phyloP scores from a whole-genome alignment of 306 rosid genomes.

The Ormosia semicastrata region DNA sequence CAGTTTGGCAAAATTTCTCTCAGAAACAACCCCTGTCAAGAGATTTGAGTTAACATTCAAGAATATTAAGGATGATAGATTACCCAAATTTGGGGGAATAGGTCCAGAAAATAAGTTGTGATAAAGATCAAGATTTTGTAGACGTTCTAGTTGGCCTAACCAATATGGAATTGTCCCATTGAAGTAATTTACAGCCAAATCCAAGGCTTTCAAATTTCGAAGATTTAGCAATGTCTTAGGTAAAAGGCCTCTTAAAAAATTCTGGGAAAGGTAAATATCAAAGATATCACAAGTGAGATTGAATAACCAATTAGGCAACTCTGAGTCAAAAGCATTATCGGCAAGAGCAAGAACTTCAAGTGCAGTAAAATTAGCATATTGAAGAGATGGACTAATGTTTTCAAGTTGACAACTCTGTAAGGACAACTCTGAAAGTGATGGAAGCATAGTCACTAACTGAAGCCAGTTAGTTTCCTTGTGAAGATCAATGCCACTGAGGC shows the following conservation, averaged over 20 bases:
- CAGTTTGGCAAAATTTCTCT: background rate
- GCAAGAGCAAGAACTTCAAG: too few relatives aligned
- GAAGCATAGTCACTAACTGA: too few relatives aligned
- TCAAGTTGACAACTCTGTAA: too few relatives aligned
- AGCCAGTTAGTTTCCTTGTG: too few relatives aligned
- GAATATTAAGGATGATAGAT: background rate
- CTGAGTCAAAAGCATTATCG: too few relatives aligned
- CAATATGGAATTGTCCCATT: background rate
- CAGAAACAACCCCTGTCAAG: background rate
- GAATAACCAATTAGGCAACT: too few relatives aligned
- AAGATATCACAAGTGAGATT: too few relatives aligned
- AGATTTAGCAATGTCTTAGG: background rate
- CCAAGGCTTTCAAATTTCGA: background rate
- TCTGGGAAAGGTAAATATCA: too few relatives aligned
- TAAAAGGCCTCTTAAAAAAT: background rate
- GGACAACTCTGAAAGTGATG: too few relatives aligned
- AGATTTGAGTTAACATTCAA: background rate
- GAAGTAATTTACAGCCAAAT: background rate
- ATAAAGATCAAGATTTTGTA: background rate
- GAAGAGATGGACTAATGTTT: too few relatives aligned
- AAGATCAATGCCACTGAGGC: too few relatives aligned
- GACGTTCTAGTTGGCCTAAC: background rate
- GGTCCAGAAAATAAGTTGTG: background rate
- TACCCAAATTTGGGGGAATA: background rate
- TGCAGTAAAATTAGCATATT: too few relatives aligned